phyloP scores from a whole-genome alignment of 257 asterid genomes.

The Solanum bulbocastanum region DNA sequence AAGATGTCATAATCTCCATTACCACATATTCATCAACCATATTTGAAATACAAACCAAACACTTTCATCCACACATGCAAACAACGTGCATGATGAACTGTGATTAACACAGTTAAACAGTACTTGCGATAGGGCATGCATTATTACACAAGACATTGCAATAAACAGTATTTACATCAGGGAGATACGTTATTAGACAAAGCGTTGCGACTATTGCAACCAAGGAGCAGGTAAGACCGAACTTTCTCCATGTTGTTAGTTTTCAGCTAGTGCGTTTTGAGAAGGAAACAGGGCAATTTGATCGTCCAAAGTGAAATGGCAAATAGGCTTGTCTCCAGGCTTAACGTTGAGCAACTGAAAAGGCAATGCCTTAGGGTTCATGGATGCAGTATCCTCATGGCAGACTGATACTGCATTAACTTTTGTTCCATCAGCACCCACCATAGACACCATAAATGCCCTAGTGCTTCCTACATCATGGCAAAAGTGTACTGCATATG shows the following conservation, averaged over 20 bases:
- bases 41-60: not conserved
- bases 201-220: not conserved
- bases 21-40: not conserved
- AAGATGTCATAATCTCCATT: not conserved
- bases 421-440: not conserved
- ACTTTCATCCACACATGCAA: not conserved
- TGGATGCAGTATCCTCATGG: not conserved
- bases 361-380: not conserved
- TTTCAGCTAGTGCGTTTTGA: not conserved
- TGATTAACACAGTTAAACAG: not conserved
- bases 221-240: not conserved
- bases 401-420: not conserved
- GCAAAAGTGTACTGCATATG: not conserved
- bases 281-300: not conserved
- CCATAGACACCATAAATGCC: not conserved
- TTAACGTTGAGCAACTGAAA: not conserved
- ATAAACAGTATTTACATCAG: not conserved
- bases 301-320: not conserved
- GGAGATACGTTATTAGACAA: not conserved
- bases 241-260: not conserved
- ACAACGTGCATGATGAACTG: not conserved
- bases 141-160: not conserved
- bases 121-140: not conserved
- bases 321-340: not conserved
- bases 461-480: not conserved